phyloP scores from a whole-genome alignment of 1,284 basidiomycete genomes.

The Kwoniella shivajii region DNA sequence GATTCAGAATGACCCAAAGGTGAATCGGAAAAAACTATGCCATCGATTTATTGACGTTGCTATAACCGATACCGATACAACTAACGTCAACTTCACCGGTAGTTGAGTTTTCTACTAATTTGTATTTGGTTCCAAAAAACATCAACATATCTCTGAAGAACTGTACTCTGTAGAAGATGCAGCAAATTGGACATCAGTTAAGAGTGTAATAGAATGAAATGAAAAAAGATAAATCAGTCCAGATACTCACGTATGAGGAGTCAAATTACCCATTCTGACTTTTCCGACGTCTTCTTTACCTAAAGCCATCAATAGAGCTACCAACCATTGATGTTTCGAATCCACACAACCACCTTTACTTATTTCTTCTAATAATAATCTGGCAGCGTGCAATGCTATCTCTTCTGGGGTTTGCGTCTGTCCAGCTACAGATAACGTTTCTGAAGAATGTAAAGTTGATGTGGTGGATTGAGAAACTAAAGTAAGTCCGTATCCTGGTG shows the following conservation, averaged over 20 bases:
- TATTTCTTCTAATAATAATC: constrained; percentile 76
- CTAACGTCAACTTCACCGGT: constrained; percentile 50
- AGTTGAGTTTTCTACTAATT: constrained; percentile 51
- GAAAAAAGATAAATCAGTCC: background rate
- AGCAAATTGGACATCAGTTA: background rate
- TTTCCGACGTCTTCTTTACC: constrained; percentile 95
- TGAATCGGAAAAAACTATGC: too few relatives aligned
- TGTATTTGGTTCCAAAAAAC: constrained; percentile 72
- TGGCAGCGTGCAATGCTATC: constrained; percentile 77
- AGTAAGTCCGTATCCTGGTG: constrained; percentile 91
- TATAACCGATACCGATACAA: constrained; percentile 57
- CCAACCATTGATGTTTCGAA: constrained; percentile 82
- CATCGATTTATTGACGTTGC: constrained; percentile 57
- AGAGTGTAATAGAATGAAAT: background rate
- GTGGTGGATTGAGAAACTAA: constrained; percentile 92
- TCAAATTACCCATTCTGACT: constrained; percentile 81
- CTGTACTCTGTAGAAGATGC: constrained; percentile 68
- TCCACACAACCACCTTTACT: constrained; percentile 87
- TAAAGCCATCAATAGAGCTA: constrained; percentile 86
- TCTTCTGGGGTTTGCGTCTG: constrained; percentile 77
- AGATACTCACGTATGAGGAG: constrained; percentile 72
- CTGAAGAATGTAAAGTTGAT: constrained; percentile 81
- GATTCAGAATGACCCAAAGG: background rate
- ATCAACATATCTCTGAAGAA: constrained; percentile 80
- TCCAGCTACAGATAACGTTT: constrained; percentile 71